phyloP scores from a whole-genome alignment of 169 alveolate genomes.

The Eimeria acervulina region DNA sequence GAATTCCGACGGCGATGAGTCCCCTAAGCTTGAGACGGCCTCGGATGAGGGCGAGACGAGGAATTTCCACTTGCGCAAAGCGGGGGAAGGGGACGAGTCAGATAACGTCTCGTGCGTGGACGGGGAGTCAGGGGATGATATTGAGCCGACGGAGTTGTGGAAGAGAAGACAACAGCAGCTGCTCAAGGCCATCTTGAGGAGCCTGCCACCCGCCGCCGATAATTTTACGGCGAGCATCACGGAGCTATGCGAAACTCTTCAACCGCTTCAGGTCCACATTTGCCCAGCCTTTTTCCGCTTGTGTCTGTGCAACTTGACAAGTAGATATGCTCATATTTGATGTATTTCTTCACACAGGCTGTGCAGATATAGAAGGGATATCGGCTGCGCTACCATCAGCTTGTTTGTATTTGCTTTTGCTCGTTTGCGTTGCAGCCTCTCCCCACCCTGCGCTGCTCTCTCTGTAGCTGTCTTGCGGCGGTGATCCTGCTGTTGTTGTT shows the following conservation, averaged over 20 bases:
- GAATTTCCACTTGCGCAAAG: slow-evolving; percentile 18
- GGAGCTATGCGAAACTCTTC: slow-evolving; percentile 73
- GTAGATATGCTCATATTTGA: background rate
- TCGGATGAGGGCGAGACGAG: slow-evolving; percentile 53
- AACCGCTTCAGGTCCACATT: slow-evolving; percentile 69
- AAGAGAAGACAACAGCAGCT: slow-evolving; percentile 62
- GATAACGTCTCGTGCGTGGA: slow-evolving; percentile 64
- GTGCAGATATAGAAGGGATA: background rate
- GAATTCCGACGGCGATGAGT: slow-evolving; percentile 34
- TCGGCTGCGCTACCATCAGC: background rate
- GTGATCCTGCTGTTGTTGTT: slow-evolving; percentile 44
- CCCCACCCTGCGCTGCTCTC: slow-evolving; percentile 72
- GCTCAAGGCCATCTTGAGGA: slow-evolving; percentile 64
- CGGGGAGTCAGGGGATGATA: slow-evolving; percentile 76
- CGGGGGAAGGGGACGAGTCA: slow-evolving; percentile 53
- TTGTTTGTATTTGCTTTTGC: background rate
- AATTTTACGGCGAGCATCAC: slow-evolving; percentile 33
- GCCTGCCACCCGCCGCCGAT: slow-evolving; percentile 72
- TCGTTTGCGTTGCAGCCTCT: slow-evolving; percentile 49
- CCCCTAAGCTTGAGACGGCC: slow-evolving; percentile 23
- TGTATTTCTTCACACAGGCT: background rate
- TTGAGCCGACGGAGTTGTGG: slow-evolving; percentile 67
- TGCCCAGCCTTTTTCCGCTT: background rate
- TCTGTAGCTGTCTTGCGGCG: slow-evolving; percentile 76
- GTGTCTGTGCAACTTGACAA: background rate